These are phyloP conservation scores for Macaranga tanarius DNA, from an alignment of 441 rosid species.

Conservation along the genomic window DNA sequence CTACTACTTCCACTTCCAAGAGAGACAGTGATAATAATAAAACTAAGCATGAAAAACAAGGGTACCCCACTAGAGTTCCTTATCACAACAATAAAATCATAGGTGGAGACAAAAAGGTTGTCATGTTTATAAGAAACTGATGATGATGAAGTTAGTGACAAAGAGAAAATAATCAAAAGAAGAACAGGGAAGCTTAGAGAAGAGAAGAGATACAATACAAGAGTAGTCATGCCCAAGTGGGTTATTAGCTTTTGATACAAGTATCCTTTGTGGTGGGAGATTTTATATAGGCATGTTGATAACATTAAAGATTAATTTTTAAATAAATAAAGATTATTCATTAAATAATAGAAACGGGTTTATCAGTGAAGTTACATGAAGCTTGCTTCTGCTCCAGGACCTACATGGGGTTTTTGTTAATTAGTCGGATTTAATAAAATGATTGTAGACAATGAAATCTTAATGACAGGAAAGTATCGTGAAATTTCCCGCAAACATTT, in stretches of 20 bases:
- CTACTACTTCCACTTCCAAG: constrained; percentile 13
- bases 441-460: background rate
- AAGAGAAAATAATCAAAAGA: background rate
- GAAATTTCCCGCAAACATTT: too few species aligned
- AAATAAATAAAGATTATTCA: background rate
- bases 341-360: background rate
- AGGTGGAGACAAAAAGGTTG: constrained; percentile 13
- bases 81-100: constrained; percentile 17
- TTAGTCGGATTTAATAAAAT: background rate
- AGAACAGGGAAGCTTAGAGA: constrained; percentile 6
- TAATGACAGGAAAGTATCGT: background rate
- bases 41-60: constrained; percentile 27
- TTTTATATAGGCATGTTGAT: background rate
- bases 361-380: constrained; percentile 13
- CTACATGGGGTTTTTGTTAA: background rate
- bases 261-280: background rate
- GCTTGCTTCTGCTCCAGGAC: background rate
- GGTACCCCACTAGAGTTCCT: constrained; percentile 23
- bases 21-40: constrained; percentile 24
- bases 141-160: background rate
- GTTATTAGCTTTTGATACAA: background rate
- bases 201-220: background rate
- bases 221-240: background rate
- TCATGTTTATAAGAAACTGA: constrained; percentile 16
- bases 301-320: background rate